A percentile compares a stretch with the other conserved stretches of the same genome.
phyloP scores from a whole-genome alignment of 306 rosid species.

The Prunus dulcis region DNA sequence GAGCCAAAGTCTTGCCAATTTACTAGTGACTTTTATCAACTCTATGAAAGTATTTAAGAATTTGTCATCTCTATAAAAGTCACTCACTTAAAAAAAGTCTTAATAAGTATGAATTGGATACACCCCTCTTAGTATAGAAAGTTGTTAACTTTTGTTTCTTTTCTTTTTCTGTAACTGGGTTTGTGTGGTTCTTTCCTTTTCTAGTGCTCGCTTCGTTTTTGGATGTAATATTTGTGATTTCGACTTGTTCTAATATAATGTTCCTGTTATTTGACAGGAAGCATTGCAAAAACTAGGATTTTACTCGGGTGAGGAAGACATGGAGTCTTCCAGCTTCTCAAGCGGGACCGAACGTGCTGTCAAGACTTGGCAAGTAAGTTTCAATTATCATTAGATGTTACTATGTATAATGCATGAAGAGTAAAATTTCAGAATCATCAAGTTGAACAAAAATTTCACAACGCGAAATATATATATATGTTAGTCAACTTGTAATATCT shows the following conservation, averaged over 20 bases:
- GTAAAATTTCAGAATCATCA: background rate
- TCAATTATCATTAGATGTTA: conserved; percentile 5
- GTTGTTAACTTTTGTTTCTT: background rate
- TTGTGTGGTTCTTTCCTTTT: too few species aligned
- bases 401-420: background rate
- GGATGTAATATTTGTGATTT: background rate
- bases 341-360: conserved; percentile 90
- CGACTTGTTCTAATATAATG: conserved; percentile 2
- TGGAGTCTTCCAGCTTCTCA: conserved; percentile 79
- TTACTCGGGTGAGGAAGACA: conserved; percentile 90
- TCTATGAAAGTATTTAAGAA: too few species aligned
- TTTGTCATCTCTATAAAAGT: too few species aligned
- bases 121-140: too few species aligned
- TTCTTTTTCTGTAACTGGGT: background rate
- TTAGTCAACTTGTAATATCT: conserved; percentile 7
- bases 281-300: conserved; percentile 73
- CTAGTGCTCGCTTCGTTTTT: too few species aligned
- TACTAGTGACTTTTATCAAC: too few species aligned
- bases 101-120: too few species aligned
- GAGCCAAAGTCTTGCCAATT: too few species aligned
- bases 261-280: conserved; percentile 45
- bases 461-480: background rate
- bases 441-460: background rate
- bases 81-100: too few species aligned
- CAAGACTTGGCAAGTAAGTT: conserved; percentile 95